Percentiles rank a stretch among this genome's conserved stretches.
Evolutionary conservation across 371 early-diverging fungal genomes (phyloP).

Genomic region (Rhizomucor miehei): DNA sequence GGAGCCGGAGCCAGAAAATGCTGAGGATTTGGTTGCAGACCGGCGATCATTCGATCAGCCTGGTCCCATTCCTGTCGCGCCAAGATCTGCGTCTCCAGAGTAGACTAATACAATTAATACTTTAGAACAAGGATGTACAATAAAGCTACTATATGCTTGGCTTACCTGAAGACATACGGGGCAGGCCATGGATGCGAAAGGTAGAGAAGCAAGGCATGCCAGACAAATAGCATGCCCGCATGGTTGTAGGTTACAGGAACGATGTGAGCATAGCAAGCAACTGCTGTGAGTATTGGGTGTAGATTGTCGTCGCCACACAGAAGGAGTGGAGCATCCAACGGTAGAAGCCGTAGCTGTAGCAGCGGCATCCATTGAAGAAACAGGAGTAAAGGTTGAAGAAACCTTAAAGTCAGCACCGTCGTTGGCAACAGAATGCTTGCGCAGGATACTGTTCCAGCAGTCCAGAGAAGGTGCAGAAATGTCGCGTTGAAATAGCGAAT

Average conservation of each 20-base stretch:
- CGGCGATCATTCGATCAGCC: not conserved
- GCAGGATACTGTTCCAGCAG: constrained; percentile 12
- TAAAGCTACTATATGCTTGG: too few relatives aligned
- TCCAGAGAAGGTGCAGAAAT: constrained; percentile 13
- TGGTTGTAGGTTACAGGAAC: constrained; percentile 6
- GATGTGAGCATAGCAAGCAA: constrained; percentile 2
- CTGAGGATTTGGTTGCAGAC: constrained; percentile 12
- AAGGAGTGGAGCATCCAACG: not conserved
- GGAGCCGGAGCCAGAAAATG: constrained; percentile 8
- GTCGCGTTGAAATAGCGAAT: constrained; percentile 7
- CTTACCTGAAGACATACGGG: constrained; percentile 21
- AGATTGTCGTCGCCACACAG: constrained; percentile 7
- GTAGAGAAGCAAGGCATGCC: constrained; percentile 8
- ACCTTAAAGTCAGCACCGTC: constrained; percentile 14
- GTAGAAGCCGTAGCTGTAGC: too few relatives aligned
- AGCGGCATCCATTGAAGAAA: too few relatives aligned
- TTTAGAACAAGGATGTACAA: not conserved
- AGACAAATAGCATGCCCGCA: constrained; percentile 22
- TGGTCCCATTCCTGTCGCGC: constrained; percentile 1
- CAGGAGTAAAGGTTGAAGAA: constrained; percentile 3
- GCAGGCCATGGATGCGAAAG: constrained; percentile 10
- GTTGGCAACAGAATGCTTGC: constrained; percentile 20
- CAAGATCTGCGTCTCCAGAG: too few relatives aligned
- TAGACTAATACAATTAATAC: not conserved
- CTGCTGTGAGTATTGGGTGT: not conserved